These are phyloP conservation scores for Arachnopeziza araneosa DNA, from an alignment of 2,329 filamentous ascomycete species.

Conservation along the genomic window DNA sequence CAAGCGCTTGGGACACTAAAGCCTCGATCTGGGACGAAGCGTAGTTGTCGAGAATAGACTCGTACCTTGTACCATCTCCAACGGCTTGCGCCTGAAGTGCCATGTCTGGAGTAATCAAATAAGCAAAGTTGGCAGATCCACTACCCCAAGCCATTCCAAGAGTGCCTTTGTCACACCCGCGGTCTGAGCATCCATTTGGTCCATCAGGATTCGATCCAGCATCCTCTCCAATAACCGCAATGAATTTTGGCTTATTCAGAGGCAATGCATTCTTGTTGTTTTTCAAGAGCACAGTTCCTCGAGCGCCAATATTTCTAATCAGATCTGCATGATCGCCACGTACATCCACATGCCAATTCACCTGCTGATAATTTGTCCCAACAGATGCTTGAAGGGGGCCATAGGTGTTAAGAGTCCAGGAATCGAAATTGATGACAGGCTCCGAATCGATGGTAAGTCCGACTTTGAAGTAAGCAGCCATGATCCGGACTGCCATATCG, in stretches of 20 bases:
- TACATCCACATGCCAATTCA: conserved; percentile 85
- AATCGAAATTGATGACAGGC: conserved; percentile 70
- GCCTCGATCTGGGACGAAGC: conserved; percentile 60
- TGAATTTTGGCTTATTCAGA: conserved; percentile 69
- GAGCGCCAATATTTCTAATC: conserved; percentile 72
- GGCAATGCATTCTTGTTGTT: conserved; percentile 68
- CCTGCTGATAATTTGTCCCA: conserved; percentile 54
- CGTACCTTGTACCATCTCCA: conserved; percentile 53
- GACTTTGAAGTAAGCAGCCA: conserved; percentile 64
- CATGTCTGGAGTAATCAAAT: conserved; percentile 71
- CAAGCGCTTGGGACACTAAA: conserved; percentile 56
- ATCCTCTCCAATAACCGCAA: conserved; percentile 78
- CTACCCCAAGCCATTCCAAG: conserved; percentile 77
- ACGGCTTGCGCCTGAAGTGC: conserved; percentile 61
- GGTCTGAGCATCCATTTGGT: conserved; percentile 70
- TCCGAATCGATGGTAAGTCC: conserved; percentile 43
- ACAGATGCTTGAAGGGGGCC: conserved; percentile 62
- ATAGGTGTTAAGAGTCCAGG: conserved; percentile 75
- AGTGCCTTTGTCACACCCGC: conserved; percentile 52
- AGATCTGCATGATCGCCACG: conserved; percentile 64
- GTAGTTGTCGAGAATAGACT: conserved; percentile 64
- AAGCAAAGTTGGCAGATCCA: conserved; percentile 67
- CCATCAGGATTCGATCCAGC: conserved; percentile 66
- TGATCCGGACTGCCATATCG: conserved; percentile 85
- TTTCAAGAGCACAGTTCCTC: conserved; percentile 85